Evolutionary conservation across 2,329 filamentous ascomycete species (phyloP).

Genomic region (Scedosporium boydii): DNA sequence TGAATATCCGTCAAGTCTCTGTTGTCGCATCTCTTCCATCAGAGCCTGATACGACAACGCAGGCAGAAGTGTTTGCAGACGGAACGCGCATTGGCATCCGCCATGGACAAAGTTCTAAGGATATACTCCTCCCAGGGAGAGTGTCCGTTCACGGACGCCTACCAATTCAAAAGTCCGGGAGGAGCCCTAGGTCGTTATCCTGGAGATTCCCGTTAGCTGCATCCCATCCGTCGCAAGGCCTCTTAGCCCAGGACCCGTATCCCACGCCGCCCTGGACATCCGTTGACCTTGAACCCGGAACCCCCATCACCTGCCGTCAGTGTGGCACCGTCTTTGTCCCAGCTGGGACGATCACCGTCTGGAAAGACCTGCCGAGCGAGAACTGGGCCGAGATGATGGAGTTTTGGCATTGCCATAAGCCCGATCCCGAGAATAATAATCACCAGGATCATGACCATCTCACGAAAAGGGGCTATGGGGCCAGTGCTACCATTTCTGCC

Average conservation of each 20-base stretch:
- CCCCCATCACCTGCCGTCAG: conserved; percentile 31
- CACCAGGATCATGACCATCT: conserved; percentile 35
- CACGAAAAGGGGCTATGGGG: conserved; percentile 69
- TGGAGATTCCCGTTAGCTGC: conserved; percentile 43
- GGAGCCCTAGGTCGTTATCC: conserved; percentile 25
- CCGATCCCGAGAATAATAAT: conserved; percentile 43
- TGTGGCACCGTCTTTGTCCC: conserved; percentile 29
- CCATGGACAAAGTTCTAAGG: conserved; percentile 30
- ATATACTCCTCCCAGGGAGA: conserved; percentile 32
- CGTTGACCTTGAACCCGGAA: conserved; percentile 29
- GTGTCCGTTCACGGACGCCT: conserved; percentile 25
- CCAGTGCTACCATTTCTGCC: conserved; percentile 63
- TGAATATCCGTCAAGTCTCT: conserved; percentile 56
- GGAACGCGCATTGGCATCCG: conserved; percentile 35
- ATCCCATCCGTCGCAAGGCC: background rate
- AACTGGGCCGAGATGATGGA: conserved; percentile 99
- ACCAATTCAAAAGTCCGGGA: conserved; percentile 20
- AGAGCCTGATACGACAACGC: conserved; percentile 30
- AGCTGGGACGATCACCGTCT: conserved; percentile 36
- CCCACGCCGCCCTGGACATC: conserved; percentile 48
- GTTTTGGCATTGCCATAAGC: conserved; percentile 99
- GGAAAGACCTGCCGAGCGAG: conserved; percentile 92
- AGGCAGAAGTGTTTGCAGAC: conserved; percentile 31
- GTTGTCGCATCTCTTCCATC: conserved; percentile 42
- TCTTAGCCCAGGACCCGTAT: conserved; percentile 17